Evolutionary conservation across 2,329 filamentous ascomycete species (phyloP).

Genomic region (Lasiodiplodia citricola): DNA sequence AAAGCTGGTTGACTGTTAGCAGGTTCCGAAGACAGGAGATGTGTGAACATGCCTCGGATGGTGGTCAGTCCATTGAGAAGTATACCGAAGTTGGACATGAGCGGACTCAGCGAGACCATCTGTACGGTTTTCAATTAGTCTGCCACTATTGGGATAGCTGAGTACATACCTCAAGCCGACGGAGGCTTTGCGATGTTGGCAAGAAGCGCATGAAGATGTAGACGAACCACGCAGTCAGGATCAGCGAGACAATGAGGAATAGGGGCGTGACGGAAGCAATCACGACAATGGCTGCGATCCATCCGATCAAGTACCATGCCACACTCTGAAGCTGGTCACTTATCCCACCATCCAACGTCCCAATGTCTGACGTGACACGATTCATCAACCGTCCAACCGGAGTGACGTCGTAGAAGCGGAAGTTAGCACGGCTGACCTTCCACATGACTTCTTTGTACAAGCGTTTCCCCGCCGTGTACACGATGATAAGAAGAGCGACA

Average conservation of each 20-base stretch:
- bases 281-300: conserved; percentile 74
- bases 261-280: conserved; percentile 79
- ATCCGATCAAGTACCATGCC: conserved; percentile 72
- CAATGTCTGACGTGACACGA: conserved; percentile 86
- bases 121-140: conserved; percentile 20
- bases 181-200: conserved; percentile 80
- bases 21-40: too few relatives aligned
- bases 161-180: conserved; percentile 68
- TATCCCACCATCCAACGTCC: conserved; percentile 86
- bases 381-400: conserved; percentile 92
- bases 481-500: conserved; percentile 73
- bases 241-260: conserved; percentile 74
- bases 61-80: conserved; percentile 85
- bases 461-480: conserved; percentile 75
- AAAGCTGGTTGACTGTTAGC: conserved; percentile 64
- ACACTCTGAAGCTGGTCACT: conserved; percentile 74
- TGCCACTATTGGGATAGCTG: conserved; percentile 24
- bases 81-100: conserved; percentile 92
- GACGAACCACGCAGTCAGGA: conserved; percentile 71
- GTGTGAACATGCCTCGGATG: conserved; percentile 58
- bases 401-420: conserved; percentile 90
- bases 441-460: conserved; percentile 77
- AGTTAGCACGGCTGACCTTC: conserved; percentile 77
- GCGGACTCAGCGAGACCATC: conserved; percentile 85
- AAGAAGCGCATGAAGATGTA: conserved; percentile 78